These are phyloP conservation scores for Termitomyces sp. DNA, from an alignment of 768 basidiomycete genomes.

Conservation along the genomic window DNA sequence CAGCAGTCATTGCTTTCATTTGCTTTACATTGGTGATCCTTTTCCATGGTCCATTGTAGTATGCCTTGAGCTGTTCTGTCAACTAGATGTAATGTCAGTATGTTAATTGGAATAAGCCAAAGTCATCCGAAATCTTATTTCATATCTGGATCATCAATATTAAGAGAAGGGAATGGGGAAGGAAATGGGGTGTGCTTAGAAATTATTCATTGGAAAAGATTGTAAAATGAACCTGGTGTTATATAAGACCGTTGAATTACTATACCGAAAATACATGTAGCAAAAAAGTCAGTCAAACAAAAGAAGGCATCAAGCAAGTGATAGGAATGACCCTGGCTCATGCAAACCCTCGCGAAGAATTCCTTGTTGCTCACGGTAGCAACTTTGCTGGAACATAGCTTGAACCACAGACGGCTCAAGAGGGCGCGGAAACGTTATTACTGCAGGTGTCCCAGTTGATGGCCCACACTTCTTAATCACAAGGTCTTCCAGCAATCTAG, in stretches of 20 bases:
- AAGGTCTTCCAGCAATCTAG: conserved; percentile 54
- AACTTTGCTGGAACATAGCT: conserved; percentile 30
- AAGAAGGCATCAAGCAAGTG: conserved; percentile 20
- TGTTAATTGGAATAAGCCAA: too few relatives aligned
- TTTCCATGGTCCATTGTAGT: too few relatives aligned
- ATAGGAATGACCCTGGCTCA: conserved; percentile 35
- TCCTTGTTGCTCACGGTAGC: conserved; percentile 24
- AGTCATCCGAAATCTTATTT: too few relatives aligned
- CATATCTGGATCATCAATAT: background rate
- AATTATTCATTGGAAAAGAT: background rate
- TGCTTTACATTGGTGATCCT: too few relatives aligned
- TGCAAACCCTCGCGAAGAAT: conserved; percentile 33
- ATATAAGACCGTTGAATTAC: background rate
- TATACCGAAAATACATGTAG: background rate
- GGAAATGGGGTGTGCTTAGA: too few relatives aligned
- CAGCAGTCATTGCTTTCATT: too few relatives aligned
- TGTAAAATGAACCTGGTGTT: background rate
- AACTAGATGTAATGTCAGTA: too few relatives aligned
- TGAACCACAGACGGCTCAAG: conserved; percentile 29
- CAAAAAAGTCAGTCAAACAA: background rate
- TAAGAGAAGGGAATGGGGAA: background rate
- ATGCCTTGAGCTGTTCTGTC: too few relatives aligned
- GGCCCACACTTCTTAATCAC: conserved; percentile 38
- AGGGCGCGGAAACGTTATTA: conserved; percentile 35
- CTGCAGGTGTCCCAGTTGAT: conserved; percentile 24